These are phyloP conservation scores for Leccinum arenicola DNA, from an alignment of 768 basidiomycete genomes.

Conservation along the genomic window DNA sequence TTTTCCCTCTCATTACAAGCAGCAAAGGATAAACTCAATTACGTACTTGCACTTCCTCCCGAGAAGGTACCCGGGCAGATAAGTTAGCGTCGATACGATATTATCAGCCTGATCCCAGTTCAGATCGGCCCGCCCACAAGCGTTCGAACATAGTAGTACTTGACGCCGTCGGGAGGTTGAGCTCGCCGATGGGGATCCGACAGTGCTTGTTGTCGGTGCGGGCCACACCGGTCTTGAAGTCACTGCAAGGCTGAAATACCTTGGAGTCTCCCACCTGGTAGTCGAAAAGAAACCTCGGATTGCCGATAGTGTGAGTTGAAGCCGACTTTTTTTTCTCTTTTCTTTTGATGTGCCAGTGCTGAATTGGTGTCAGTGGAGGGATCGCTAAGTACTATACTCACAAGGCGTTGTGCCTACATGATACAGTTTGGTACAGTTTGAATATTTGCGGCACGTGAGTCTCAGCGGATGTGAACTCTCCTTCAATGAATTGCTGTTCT, in stretches of 20 bases:
- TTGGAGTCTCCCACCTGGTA: slow-evolving; percentile 56
- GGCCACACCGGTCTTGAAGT: slow-evolving; percentile 66
- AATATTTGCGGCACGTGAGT: slow-evolving; percentile 45
- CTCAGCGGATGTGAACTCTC: neutral
- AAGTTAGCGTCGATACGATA: neutral
- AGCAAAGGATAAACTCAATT: neutral
- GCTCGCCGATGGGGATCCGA: slow-evolving; percentile 49
- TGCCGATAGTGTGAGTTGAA: slow-evolving; percentile 41
- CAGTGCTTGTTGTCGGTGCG: slow-evolving; percentile 60
- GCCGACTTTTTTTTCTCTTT: neutral
- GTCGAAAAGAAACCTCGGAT: slow-evolving; percentile 52
- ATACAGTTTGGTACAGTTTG: slow-evolving; percentile 52
- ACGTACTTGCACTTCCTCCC: slow-evolving; percentile 61
- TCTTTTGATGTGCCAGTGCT: neutral
- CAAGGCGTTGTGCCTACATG: slow-evolving; percentile 55
- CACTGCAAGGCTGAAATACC: slow-evolving; percentile 61
- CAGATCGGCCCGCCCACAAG: slow-evolving; percentile 39
- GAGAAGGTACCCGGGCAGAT: slow-evolving; percentile 38
- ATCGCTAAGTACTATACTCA: slow-evolving; percentile 38
- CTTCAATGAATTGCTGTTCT: slow-evolving; percentile 23
- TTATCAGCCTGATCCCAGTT: neutral
- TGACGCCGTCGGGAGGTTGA: slow-evolving; percentile 44
- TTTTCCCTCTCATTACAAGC: too few species aligned
- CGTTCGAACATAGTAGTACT: slow-evolving; percentile 45
- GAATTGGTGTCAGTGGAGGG: slow-evolving; percentile 41